A percentile compares a stretch with the other conserved stretches of the same genome.
These are phyloP conservation scores for Vaccinium darrowii DNA, from an alignment of 148 eudicot genomes.

Conservation along the genomic window DNA sequence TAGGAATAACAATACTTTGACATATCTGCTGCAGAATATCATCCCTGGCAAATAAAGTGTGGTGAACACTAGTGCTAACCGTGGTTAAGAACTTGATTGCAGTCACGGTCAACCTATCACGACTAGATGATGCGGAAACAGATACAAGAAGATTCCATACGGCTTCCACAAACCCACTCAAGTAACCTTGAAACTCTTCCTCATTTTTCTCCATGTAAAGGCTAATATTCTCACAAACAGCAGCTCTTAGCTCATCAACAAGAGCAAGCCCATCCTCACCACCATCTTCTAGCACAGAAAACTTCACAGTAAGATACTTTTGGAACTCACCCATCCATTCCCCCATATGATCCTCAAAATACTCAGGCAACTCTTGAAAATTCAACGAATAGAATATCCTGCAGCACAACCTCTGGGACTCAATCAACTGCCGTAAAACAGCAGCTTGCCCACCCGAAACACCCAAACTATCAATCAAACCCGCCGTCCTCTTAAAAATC, in stretches of 20 bases:
- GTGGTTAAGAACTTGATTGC: constrained; percentile 83
- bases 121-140: constrained; percentile 59
- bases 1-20: constrained; percentile 83
- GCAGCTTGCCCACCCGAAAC: constrained; percentile 40
- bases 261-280: constrained; percentile 62
- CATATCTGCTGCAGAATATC: constrained; percentile 77
- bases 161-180: constrained; percentile 72
- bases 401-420: constrained; percentile 89
- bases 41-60: constrained; percentile 61
- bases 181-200: constrained; percentile 67
- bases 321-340: constrained; percentile 80
- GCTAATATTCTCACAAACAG: constrained; percentile 83
- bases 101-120: constrained; percentile 83
- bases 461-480: constrained; percentile 49
- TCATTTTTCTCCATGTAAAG: constrained; percentile 92
- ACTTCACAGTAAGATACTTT: constrained; percentile 65
- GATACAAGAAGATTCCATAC: constrained; percentile 69
- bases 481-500: constrained; percentile 58
- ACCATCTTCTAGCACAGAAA: constrained; percentile 66
- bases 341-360: constrained; percentile 91
- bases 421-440: constrained; percentile 53
- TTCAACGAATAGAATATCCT: constrained; percentile 87
- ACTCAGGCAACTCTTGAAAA: constrained; percentile 86
- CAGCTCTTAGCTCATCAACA: constrained; percentile 82
- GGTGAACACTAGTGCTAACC: constrained; percentile 76